Evolutionary conservation across 1,139 yeast genomes (phyloP).

Genomic region (Kodamaea sp.): DNA sequence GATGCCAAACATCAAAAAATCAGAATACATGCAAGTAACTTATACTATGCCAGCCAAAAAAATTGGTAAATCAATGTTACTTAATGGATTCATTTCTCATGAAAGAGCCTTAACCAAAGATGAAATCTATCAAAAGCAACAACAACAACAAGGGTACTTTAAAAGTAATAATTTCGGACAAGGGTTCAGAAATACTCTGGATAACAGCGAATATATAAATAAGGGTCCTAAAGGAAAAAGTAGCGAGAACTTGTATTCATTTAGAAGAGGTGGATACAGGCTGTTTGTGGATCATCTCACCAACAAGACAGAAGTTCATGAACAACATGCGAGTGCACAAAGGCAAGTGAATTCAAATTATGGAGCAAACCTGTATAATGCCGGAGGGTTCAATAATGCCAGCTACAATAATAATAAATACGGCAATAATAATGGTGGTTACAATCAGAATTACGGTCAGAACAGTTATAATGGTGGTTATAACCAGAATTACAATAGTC

Average conservation of each 20-base stretch:
- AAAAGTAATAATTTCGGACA: constrained; percentile 25
- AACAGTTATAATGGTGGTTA: constrained; percentile 8
- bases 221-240: constrained; percentile 42
- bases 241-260: constrained; percentile 28
- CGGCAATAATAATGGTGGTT: constrained; percentile 2
- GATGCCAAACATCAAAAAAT: constrained; percentile 55
- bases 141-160: constrained; percentile 38
- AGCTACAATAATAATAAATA: constrained; percentile 7
- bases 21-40: constrained; percentile 51
- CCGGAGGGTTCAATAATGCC: constrained; percentile 5
- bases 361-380: constrained; percentile 4
- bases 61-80: constrained; percentile 73
- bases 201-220: constrained; percentile 38
- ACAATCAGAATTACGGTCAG: not conserved
- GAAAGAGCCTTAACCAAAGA: constrained; percentile 58
- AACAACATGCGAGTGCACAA: constrained; percentile 11
- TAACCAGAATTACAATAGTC: constrained; percentile 8
- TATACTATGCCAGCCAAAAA: constrained; percentile 55
- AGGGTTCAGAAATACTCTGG: constrained; percentile 32
- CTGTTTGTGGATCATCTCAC: constrained; percentile 20
- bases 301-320: constrained; percentile 9
- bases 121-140: constrained; percentile 62
- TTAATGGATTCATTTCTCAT: constrained; percentile 74
- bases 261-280: constrained; percentile 44
- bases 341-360: constrained; percentile 8